These are phyloP conservation scores for Phytopythium ostracodes DNA, from an alignment of 352 stramenopile species.

Conservation along the genomic window DNA sequence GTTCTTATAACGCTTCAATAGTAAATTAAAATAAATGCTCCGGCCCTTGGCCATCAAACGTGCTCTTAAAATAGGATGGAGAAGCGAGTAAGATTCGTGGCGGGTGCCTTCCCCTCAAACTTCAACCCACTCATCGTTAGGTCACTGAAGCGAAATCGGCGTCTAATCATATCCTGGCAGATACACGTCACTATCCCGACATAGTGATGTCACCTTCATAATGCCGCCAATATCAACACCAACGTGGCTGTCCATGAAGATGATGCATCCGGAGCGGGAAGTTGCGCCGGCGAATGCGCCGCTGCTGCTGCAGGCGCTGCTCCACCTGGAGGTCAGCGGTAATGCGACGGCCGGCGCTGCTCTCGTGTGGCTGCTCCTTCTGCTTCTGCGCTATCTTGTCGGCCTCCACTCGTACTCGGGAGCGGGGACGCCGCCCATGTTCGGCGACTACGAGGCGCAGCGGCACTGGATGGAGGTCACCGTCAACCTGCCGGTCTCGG, in stretches of 20 bases:
- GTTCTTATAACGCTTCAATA: not conserved
- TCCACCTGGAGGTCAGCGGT: slow-evolving; percentile 52
- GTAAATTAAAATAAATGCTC: not conserved
- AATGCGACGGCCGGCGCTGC: slow-evolving; percentile 34
- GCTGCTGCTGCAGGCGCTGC: slow-evolving; percentile 41
- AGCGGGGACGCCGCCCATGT: slow-evolving; percentile 72
- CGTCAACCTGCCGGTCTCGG: slow-evolving; percentile 83
- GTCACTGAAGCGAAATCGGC: not conserved
- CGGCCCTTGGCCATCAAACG: not conserved
- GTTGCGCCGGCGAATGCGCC: not conserved
- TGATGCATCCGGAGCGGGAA: slow-evolving; percentile 1
- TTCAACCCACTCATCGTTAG: not conserved
- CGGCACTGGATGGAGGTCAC: slow-evolving; percentile 99
- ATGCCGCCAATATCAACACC: not conserved
- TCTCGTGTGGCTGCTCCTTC: slow-evolving; percentile 50
- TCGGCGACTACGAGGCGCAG: slow-evolving; percentile 98
- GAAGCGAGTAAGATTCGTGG: not conserved
- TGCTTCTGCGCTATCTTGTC: slow-evolving; percentile 75
- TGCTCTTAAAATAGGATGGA: not conserved
- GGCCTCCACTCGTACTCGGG: slow-evolving; percentile 84
- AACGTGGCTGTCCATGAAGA: slow-evolving; percentile 12
- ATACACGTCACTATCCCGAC: not conserved
- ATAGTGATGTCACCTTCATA: not conserved
- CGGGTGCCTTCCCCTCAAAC: not conserved
- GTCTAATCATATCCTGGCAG: not conserved